Evolutionary conservation across 225 moss, liverwort and hornwort genomes (phyloP).

Genomic region (Rhytidiadelphus loreus): DNA sequence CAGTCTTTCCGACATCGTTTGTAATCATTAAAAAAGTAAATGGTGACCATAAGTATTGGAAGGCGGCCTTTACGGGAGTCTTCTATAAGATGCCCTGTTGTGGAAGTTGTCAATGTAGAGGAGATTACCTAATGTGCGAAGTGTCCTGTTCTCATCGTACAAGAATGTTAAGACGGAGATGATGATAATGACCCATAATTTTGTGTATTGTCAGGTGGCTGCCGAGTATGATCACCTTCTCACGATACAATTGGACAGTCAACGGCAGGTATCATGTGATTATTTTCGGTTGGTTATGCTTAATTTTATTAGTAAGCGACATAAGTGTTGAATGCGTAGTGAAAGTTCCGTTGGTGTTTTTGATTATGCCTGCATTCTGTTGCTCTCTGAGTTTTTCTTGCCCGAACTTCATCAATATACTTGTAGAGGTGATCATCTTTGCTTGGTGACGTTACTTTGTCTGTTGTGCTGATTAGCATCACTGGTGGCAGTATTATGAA

Average conservation of each 20-base stretch:
- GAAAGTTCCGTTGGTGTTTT: not conserved
- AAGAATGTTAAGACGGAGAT: not conserved
- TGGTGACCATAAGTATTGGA: not conserved
- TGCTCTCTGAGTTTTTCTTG: not conserved
- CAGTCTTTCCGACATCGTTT: not conserved
- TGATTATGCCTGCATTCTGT: not conserved
- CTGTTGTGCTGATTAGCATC: not conserved
- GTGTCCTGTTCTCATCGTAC: not conserved
- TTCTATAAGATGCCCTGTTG: not conserved
- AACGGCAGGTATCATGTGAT: constrained; percentile 60
- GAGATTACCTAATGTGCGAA: not conserved
- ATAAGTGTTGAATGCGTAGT: not conserved
- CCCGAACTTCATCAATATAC: not conserved
- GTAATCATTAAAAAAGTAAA: not conserved
- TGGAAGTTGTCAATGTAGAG: not conserved
- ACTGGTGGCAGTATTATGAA: constrained; percentile 68
- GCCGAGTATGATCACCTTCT: constrained; percentile 86
- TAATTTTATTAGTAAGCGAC: not conserved
- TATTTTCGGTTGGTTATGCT: not conserved
- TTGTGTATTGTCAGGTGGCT: constrained; percentile 42
- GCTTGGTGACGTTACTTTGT: not conserved
- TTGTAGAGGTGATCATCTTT: not conserved
- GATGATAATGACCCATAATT: not conserved
- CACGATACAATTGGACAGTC: constrained; percentile 88
- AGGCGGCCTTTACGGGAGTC: not conserved